Percentiles rank a stretch among this genome's conserved stretches.
Conservation (phyloP, 2,329 filamentous ascomycete genomes). For the Pseudonectria foliicola region DNA sequence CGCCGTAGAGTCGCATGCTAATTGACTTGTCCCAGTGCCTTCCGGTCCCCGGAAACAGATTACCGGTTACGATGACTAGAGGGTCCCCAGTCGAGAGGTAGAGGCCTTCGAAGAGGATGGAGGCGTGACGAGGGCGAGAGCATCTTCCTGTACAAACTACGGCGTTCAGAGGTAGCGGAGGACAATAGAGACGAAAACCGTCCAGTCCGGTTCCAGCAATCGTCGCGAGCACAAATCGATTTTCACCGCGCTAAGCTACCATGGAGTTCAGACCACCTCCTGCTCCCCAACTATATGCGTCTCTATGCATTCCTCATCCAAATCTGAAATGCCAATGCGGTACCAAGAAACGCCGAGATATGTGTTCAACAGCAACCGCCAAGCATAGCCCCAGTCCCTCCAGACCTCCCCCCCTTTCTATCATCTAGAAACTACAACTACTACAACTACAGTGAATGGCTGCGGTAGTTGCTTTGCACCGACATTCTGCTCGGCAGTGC, state of each 20-base stretch:
- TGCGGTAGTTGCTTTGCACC: conserved; percentile 11
- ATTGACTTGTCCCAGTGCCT: conserved; percentile 40
- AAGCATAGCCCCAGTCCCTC: conserved; percentile 1
- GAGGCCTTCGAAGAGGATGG: conserved; percentile 6
- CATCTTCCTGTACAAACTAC: conserved; percentile 21
- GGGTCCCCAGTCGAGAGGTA: conserved; percentile 10
- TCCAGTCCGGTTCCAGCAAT: conserved; percentile 16
- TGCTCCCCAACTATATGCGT: conserved; percentile 8
- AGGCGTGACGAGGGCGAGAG: conserved; percentile 3
- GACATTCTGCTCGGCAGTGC: conserved; percentile 11
- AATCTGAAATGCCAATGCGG: conserved; percentile 12
- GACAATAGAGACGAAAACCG: conserved; percentile 14
- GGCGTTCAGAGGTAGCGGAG: conserved; percentile 13
- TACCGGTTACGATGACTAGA: conserved; percentile 53
- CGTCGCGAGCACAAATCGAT: conserved; percentile 20
- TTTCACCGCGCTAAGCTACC: conserved; percentile 10
- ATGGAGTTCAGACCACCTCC: conserved; percentile 4
- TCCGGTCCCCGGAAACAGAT: conserved; percentile 51
- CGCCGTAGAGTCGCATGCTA: not conserved
- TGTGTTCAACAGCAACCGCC: conserved; percentile 11
- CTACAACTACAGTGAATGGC: conserved; percentile 9
- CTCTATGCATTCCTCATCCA: conserved; percentile 8
- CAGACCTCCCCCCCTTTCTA: not conserved
- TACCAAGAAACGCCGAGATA: conserved; percentile 8
- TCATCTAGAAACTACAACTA: not conserved